A percentile compares a stretch with the other conserved stretches of the same genome.
Conservation (phyloP, 768 basidiomycete species). For the Agaricus subrufescens region DNA sequence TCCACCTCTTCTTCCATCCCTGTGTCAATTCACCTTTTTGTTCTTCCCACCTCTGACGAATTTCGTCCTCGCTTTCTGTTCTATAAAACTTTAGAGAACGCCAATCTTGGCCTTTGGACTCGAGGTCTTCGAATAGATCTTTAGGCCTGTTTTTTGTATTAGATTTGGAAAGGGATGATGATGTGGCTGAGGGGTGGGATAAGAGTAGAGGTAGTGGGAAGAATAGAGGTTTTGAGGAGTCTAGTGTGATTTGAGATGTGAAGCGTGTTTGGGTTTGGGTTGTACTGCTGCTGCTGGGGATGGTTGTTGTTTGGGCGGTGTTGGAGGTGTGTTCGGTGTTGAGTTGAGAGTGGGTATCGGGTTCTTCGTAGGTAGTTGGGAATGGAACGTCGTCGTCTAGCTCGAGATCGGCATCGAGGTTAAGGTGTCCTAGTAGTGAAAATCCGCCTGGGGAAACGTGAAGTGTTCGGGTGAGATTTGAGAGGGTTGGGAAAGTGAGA, state of each 20-base stretch:
- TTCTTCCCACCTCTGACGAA: conserved; percentile 68
- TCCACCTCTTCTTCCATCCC: conserved; percentile 74
- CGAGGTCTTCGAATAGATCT: conserved; percentile 45
- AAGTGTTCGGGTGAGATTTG: neutral
- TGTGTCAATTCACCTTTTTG: conserved; percentile 60
- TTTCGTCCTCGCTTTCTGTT: conserved; percentile 53
- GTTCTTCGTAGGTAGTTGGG: conserved; percentile 11
- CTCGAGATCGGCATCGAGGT: conserved; percentile 69
- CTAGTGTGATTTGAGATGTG: conserved; percentile 29
- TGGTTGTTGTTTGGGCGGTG: conserved; percentile 3
- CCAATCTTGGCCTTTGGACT: conserved; percentile 47
- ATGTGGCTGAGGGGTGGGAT: neutral
- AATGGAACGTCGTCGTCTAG: conserved; percentile 53
- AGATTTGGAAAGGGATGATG: neutral
- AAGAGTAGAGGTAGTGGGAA: conserved; percentile 40
- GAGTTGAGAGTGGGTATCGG: neutral
- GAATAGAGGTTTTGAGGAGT: conserved; percentile 55
- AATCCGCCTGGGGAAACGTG: conserved; percentile 48
- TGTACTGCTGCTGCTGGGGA: conserved; percentile 12
- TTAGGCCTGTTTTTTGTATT: conserved; percentile 30
- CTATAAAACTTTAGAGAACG: conserved; percentile 40
- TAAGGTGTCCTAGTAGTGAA: conserved; percentile 71
- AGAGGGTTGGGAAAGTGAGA: neutral
- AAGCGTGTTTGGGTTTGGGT: conserved; percentile 13
- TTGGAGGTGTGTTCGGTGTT: conserved; percentile 9